Evolutionary conservation across 169 alveolate species (phyloP).

Genomic region (Plasmodium berghei): DNA sequence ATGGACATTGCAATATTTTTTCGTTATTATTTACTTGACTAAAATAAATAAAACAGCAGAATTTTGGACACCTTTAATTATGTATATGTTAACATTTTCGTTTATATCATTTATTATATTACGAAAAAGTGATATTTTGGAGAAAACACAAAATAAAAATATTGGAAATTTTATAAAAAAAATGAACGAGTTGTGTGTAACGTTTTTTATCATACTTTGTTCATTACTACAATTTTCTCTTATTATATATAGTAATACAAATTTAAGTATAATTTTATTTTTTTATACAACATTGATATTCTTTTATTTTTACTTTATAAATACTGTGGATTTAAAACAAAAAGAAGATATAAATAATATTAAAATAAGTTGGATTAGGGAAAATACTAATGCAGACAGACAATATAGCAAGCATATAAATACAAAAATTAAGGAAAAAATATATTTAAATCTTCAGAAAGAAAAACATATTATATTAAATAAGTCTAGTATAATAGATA

Average conservation of each 20-base stretch:
- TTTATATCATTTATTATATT: slow-evolving; percentile 15
- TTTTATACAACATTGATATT: slow-evolving; percentile 33
- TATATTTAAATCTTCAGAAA: slow-evolving; percentile 11
- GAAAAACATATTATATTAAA: slow-evolving; percentile 21
- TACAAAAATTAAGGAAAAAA: slow-evolving; percentile 50
- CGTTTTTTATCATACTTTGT: slow-evolving; percentile 15
- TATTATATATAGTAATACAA: slow-evolving; percentile 63
- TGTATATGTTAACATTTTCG: slow-evolving; percentile 28
- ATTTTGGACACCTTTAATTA: slow-evolving; percentile 31
- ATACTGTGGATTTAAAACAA: background rate
- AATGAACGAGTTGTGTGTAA: slow-evolving; percentile 30
- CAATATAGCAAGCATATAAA: background rate
- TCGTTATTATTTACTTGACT: slow-evolving; percentile 26
- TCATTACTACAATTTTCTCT: slow-evolving; percentile 41
- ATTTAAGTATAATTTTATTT: slow-evolving; percentile 31
- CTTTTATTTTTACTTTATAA: slow-evolving; percentile 32
- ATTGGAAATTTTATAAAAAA: slow-evolving; percentile 7
- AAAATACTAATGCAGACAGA: slow-evolving; percentile 12
- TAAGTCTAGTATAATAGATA: background rate
- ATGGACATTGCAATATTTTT: slow-evolving; percentile 49
- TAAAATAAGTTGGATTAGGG: slow-evolving; percentile 42
- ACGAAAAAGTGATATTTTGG: slow-evolving; percentile 27
- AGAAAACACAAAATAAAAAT: slow-evolving; percentile 5
- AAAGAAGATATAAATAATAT: slow-evolving; percentile 11
- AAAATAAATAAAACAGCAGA: slow-evolving; percentile 7